Percentiles rank a stretch among this genome's conserved stretches.
These are phyloP conservation scores for Blastobotrys capitulatus DNA, from an alignment of 1,139 yeast species.

Conservation along the genomic window DNA sequence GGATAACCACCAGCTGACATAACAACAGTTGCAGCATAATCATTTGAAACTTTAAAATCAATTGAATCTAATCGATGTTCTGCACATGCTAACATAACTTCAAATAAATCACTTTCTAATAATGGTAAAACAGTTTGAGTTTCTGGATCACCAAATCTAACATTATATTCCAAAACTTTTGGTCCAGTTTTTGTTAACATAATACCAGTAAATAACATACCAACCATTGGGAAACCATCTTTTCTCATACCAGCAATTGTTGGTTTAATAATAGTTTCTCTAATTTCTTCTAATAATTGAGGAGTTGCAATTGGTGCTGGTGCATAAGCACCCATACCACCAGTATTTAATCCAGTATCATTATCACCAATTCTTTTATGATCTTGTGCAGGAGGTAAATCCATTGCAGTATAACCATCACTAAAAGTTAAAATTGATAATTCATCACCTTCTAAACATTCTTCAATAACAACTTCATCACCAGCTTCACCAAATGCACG, in stretches of 20 bases:
- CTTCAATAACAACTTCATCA: constrained; percentile 94
- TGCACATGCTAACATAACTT: constrained; percentile 88
- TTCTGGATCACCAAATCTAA: constrained; percentile 98
- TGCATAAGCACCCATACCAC: constrained; percentile 99
- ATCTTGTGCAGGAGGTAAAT: constrained; percentile 96
- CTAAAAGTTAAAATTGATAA: constrained; percentile 85
- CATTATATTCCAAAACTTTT: constrained; percentile 93
- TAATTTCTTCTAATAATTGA: constrained; percentile 60
- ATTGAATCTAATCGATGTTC: constrained; percentile 92
- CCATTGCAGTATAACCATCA: constrained; percentile 89
- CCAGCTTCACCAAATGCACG: constrained; percentile 92
- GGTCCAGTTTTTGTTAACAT: constrained; percentile 85
- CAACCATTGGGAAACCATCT: constrained; percentile 94
- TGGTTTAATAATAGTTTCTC: constrained; percentile 72
- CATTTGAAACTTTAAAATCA: constrained; percentile 52
- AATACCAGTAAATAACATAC: constrained; percentile 93
- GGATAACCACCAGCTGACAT: constrained; percentile 98
- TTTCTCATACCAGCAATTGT: constrained; percentile 95
- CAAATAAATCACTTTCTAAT: constrained; percentile 85
- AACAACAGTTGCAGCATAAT: constrained; percentile 80
- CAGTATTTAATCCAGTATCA: constrained; percentile 92
- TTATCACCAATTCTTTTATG: constrained; percentile 94
- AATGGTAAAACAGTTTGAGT: constrained; percentile 94
- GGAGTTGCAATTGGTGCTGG: constrained; percentile 93
- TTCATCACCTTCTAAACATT: constrained; percentile 94